phyloP scores from a whole-genome alignment of 202 grass and related monocot species.

The Cymbopogon flexuosus region DNA sequence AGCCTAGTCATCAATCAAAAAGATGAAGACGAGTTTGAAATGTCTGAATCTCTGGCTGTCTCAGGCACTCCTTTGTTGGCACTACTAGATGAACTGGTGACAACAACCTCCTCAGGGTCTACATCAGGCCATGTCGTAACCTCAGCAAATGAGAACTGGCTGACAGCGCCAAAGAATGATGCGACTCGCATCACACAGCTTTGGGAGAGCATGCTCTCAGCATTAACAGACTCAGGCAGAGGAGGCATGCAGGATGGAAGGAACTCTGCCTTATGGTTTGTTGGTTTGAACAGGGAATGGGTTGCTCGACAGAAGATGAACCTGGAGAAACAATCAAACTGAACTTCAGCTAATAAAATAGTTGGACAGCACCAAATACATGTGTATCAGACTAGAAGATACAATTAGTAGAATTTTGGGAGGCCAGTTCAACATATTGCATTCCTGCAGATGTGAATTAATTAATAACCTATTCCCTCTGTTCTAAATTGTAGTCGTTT shows the following conservation, averaged over 20 bases:
- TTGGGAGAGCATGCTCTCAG: conserved; percentile 57
- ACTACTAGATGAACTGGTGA: neutral
- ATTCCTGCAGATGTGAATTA: neutral
- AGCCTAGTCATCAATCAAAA: conserved; percentile 21
- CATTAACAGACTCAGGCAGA: conserved; percentile 54
- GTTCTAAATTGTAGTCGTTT: neutral
- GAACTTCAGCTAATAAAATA: neutral
- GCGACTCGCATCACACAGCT: conserved; percentile 58
- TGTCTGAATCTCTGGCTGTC: neutral
- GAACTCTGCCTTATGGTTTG: conserved; percentile 43
- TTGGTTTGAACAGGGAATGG: conserved; percentile 46
- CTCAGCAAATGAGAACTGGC: conserved; percentile 55
- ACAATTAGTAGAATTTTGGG: neutral
- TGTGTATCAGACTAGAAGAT: neutral
- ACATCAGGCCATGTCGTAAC: conserved; percentile 46
- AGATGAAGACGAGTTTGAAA: neutral
- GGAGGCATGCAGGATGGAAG: conserved; percentile 59
- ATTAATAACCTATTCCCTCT: neutral
- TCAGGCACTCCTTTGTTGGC: neutral
- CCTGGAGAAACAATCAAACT: conserved; percentile 47
- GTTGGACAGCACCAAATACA: neutral
- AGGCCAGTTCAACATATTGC: neutral
- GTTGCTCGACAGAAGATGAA: conserved; percentile 81
- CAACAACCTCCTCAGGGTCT: conserved; percentile 14
- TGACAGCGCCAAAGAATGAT: conserved; percentile 33